Base-by-base conservation (phyloP, 768 basidiomycete species). In the Boletellus ananiceps region DNA sequence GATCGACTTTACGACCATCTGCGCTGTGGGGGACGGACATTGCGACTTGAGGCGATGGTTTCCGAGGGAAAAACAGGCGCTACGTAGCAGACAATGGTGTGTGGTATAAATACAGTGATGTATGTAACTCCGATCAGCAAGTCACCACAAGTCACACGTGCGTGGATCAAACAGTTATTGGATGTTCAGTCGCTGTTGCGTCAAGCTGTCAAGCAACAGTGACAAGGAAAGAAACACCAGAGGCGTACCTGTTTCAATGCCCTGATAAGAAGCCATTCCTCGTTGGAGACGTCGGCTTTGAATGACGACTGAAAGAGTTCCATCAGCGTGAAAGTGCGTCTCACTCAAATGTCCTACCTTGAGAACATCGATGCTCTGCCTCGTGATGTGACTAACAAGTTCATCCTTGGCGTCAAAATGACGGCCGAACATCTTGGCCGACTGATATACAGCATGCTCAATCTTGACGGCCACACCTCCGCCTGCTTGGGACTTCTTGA, bases 381-480 rank as follows among this genome's bases (percentile, higher is more conserved):
- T 81, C 31, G 90, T 88, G 64, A 99, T 86, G 52, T 88, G 86
- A 46, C 92, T 93, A 45, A 93, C 76, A 34, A 97, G 66, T 59
- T 97, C 96, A 65, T 98, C 94, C 70, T 95, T 90, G 40, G 97
- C 94, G 60, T 89, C 87, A 62, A 93, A 97, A 70, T 97, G 95
- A 57, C 94, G 83, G 5, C 94, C 93, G 63, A 88, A 97, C 83
- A 93, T 86, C 71, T 93, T 95, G 25, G 93, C 84, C 21, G 88
- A 87, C 70, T 97, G 88, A 68, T 98, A 93, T 11, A 94, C 86
- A 4, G 93, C 94, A 66, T 95, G 89, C 68, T 98, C 96, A 52
- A 98, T 97, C 78, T 98, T 99, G 58, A 98, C 89, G 0, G 96
- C 95, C 13, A 97, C 94, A 62, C 96, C 95, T 41, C 80, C 94